Evolutionary conservation across 352 stramenopile genomes (phyloP), one percentile per base, ranked within the genome.

Genomic region (Phytopythium boreale): DNA sequence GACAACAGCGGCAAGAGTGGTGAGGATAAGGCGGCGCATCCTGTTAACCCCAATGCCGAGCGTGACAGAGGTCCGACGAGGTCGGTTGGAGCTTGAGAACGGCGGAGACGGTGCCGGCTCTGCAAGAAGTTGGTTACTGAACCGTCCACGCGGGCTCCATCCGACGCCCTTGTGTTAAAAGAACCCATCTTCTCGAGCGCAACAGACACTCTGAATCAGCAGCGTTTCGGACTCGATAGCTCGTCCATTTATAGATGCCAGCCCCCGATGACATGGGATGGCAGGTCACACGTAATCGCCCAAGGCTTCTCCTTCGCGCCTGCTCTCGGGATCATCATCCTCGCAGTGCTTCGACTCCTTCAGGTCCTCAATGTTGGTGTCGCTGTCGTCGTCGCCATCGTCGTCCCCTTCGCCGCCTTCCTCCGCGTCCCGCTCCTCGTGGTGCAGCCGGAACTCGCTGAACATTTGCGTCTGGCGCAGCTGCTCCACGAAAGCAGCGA

Each of bases 391-490:
- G 62, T 79, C 69, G 1, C 69, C 64, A 2, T 73, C 60, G 37
- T 67, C 62, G 15, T 71, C 72, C 26, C 66, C 68, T 2, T 74
- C 60, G 7, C 75, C 75, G 36, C 67, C 76, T 37, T 77, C 66
- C 7, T 79, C 68, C 9, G 57, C 62, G 24, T 63, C 52, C 39
- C 37, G 64, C 43, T 89, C 76, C 56, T 89, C 66, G 4, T 60
- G 61, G 29, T 84, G 68, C 4, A 88, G 47, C 15, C 63, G 70
- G 50, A 90, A 89, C 70, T 88, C 86, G 59, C 80, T 92, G 62
- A 90, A 94, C 86, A 94, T 94, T 72, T 94, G 86, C 20, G 86
- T 94, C 50, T 84, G 74, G 50, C 87, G 81, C 50, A 94, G 90
- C 4, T 80, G 71, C 9, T 66, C 70, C 29, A 92, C 79, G 51